phyloP scores from a whole-genome alignment of 768 basidiomycete genomes.

The Podaxis carcinomalis region DNA sequence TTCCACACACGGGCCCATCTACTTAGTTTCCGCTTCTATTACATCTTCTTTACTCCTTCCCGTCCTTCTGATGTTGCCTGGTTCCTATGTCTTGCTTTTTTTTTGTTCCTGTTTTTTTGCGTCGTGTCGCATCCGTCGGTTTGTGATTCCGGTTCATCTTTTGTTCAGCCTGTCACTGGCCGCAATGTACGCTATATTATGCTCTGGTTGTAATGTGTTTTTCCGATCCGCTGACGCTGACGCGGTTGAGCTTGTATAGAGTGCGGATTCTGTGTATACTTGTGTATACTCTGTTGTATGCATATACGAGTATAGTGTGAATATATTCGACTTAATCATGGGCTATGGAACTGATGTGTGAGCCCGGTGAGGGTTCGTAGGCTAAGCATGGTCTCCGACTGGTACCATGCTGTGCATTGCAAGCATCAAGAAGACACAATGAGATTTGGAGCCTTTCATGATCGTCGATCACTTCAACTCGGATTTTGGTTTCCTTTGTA shows the following conservation, averaged over 20 bases:
- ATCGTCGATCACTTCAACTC: not conserved
- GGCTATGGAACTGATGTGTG: not conserved
- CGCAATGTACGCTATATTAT: constrained; percentile 1
- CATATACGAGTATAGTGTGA: not conserved
- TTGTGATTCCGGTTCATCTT: not conserved
- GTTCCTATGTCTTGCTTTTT: not conserved
- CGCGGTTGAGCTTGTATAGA: not conserved
- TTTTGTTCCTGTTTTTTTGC: not conserved
- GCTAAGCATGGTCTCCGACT: not conserved
- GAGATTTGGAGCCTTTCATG: not conserved
- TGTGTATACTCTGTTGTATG: not conserved
- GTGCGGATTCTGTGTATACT: not conserved
- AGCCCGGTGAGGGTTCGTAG: no score
- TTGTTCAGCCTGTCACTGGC: not conserved
- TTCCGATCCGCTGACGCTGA: not conserved
- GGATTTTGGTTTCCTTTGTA: not conserved
- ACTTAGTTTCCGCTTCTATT: not conserved
- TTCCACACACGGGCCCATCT: no score
- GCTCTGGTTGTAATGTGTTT: not conserved
- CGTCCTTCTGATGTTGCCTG: not conserved
- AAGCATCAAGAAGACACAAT: not conserved
- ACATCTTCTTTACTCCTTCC: not conserved
- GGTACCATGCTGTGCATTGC: not conserved
- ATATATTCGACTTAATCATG: not conserved
- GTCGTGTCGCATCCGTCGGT: not conserved